Evolutionary conservation across 441 rosid species (phyloP).

Genomic region (Flueggea neowawraea): DNA sequence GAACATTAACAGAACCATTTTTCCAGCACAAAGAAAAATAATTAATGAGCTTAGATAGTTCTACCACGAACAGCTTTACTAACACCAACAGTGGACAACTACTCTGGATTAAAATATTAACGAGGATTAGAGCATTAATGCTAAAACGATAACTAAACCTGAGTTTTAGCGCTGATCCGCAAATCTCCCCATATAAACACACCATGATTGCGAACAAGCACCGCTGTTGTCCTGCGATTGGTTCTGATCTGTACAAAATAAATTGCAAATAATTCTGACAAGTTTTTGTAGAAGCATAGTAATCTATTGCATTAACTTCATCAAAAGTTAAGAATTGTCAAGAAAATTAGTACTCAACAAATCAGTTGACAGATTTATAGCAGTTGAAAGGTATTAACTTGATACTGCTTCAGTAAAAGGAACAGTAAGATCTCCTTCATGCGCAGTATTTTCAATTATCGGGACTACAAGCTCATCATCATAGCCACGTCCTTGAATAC

Average conservation of each 20-base stretch:
- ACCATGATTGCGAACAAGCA: slow-evolving; percentile 95
- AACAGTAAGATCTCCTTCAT: slow-evolving; percentile 82
- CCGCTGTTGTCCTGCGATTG: slow-evolving; percentile 89
- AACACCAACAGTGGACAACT: no score
- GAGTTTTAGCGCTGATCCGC: slow-evolving; percentile 98
- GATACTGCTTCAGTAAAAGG: slow-evolving; percentile 85
- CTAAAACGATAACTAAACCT: slow-evolving; percentile 39
- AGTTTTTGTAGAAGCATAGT: background rate
- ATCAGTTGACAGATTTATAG: no score
- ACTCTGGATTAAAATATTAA: no score
- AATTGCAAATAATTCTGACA: background rate
- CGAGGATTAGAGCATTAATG: background rate
- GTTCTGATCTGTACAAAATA: slow-evolving; percentile 53
- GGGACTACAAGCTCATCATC: slow-evolving; percentile 92
- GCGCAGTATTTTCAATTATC: slow-evolving; percentile 90
- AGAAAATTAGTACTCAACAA: background rate
- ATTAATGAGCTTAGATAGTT: background rate
- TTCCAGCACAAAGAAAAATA: background rate
- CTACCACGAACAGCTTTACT: background rate
- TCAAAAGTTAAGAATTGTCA: background rate
- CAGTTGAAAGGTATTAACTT: background rate
- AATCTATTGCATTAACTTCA: background rate
- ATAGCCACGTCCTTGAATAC: slow-evolving; percentile 94
- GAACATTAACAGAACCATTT: no score
- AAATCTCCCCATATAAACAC: slow-evolving; percentile 94